These are phyloP conservation scores for Rhizophagus prolifer DNA, from an alignment of 192 early-diverging fungal species.

Conservation along the genomic window DNA sequence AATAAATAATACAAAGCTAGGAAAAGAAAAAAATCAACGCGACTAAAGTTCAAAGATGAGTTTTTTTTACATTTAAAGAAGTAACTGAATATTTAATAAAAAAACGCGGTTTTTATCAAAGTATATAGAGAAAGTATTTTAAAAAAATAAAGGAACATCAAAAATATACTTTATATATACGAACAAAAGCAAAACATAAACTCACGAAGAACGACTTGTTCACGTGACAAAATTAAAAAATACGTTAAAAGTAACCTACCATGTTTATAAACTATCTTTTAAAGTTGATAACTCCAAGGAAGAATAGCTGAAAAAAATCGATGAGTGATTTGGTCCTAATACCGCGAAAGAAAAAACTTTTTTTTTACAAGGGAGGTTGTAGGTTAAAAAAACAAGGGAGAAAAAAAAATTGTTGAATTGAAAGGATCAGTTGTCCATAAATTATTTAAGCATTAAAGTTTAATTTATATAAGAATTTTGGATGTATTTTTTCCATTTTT, in stretches of 20 bases:
- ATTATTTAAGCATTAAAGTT: neutral
- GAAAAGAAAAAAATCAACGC: neutral
- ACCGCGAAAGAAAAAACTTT: neutral
- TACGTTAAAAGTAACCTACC: neutral
- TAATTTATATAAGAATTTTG: neutral
- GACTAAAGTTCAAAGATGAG: neutral
- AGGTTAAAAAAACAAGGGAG: neutral
- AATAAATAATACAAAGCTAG: neutral
- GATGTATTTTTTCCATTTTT: neutral
- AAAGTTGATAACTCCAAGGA: neutral
- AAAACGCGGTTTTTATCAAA: slow-evolving; percentile 19
- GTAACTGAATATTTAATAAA: neutral
- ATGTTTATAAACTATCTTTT: neutral
- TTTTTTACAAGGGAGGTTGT: neutral
- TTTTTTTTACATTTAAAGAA: neutral
- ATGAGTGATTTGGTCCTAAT: neutral
- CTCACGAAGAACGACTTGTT: neutral
- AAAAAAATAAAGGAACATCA: neutral
- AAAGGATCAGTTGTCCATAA: neutral
- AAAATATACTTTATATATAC: neutral
- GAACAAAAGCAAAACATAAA: neutral
- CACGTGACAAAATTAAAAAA: slow-evolving; percentile 3
- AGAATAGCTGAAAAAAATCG: neutral
- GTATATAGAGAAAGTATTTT: neutral
- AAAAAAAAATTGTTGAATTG: neutral